phyloP scores from a whole-genome alignment of 768 basidiomycete genomes.

The Royoungia palumana region DNA sequence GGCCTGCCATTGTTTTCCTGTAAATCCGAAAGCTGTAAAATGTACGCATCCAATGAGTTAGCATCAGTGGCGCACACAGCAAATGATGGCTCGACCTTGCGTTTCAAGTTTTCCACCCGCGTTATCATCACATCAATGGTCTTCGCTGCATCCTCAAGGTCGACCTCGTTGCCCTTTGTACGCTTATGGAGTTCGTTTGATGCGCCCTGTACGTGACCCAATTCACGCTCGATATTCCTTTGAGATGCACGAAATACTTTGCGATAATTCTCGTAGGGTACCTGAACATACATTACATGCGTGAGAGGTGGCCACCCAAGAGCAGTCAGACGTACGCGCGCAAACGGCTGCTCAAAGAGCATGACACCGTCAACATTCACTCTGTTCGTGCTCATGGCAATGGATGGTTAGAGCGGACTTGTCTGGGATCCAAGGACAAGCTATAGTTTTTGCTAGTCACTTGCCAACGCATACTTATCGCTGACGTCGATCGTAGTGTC shows the following conservation, averaged over 20 bases:
- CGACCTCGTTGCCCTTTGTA: conserved; percentile 35
- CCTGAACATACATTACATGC: conserved; percentile 43
- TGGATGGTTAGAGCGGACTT: conserved; percentile 2
- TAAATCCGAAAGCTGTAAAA: conserved; percentile 46
- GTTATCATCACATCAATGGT: conserved; percentile 74
- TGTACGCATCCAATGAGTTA: conserved; percentile 16
- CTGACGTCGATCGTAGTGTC: conserved; percentile 19
- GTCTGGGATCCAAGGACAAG: conserved; percentile 7
- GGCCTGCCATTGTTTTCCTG: conserved; percentile 45
- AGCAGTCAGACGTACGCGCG: conserved; percentile 45
- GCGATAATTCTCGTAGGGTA: conserved; percentile 86
- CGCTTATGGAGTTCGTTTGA: conserved; percentile 59
- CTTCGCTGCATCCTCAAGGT: conserved; percentile 52
- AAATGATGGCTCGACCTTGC: conserved; percentile 60
- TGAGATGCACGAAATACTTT: conserved; percentile 84
- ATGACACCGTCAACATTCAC: conserved; percentile 70
- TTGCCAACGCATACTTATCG: not conserved
- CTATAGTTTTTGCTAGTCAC: not conserved
- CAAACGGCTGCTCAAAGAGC: conserved; percentile 84
- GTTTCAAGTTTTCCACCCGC: conserved; percentile 75
- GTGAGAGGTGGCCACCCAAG: conserved; percentile 9
- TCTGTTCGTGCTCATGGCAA: conserved; percentile 40
- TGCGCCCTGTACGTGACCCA: conserved; percentile 53
- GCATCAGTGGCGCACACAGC: conserved; percentile 3
- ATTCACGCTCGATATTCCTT: conserved; percentile 77